Percentiles rank a stretch among this genome's conserved stretches.
phyloP scores from a whole-genome alignment of 2,329 filamentous ascomycete species.

The Sclerotiophoma versabilis region DNA sequence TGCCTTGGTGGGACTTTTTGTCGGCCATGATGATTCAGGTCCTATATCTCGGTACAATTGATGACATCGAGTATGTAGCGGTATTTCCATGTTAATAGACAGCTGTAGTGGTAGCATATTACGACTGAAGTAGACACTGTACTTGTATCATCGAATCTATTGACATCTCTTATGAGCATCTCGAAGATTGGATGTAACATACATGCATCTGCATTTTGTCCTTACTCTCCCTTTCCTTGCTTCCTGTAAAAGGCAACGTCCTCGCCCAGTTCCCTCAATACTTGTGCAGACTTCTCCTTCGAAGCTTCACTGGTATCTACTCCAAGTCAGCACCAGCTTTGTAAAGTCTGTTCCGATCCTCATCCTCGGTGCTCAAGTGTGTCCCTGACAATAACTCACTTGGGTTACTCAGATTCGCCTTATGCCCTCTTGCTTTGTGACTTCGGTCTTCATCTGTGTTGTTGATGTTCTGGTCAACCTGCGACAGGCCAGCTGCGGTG shows the following conservation, averaged over 20 bases:
- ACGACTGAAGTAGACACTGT: too few relatives aligned
- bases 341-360: background rate
- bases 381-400: constrained; percentile 40
- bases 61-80: background rate
- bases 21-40: background rate
- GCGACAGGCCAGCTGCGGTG: constrained; percentile 26
- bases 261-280: constrained; percentile 2
- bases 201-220: background rate
- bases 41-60: background rate
- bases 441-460: constrained; percentile 30
- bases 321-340: background rate
- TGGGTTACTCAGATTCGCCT: constrained; percentile 58
- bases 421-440: constrained; percentile 48
- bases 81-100: background rate
- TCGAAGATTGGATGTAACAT: background rate
- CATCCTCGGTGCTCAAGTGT: background rate
- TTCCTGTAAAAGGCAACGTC: constrained; percentile 1
- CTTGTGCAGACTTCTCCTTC: constrained; percentile 4
- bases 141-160: too few relatives aligned
- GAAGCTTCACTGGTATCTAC: constrained; percentile 22
- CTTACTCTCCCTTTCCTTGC: constrained; percentile 5
- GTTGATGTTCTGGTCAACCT: constrained; percentile 34
- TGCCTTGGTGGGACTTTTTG: constrained; percentile 16
- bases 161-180: too few relatives aligned
- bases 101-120: too few relatives aligned